Base-by-base conservation (phyloP, 176 grass and related monocot genomes). In the Carex kokanica region DNA sequence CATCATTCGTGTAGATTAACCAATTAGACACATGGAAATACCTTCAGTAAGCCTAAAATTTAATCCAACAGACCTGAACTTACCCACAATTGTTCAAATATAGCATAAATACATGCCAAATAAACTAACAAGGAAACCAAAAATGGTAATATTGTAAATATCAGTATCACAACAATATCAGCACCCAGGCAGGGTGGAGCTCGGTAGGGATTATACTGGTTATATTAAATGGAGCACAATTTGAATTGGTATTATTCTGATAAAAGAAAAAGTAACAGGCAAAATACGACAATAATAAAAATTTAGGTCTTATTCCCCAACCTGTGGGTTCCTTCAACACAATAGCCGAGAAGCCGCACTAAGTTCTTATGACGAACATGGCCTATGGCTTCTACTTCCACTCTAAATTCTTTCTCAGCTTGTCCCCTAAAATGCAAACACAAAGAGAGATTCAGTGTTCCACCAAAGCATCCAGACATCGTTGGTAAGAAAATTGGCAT, bases 361-460 rank as follows among this genome's bases (percentile, higher is more conserved):
- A 99, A 87, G 87, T 99, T 99, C 78, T 92, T 96, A 74, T 99
- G 97, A 29, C 93, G 88, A 80, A 99, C 97, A 82, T 95, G 93
- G 72, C 97, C 97, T 1, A 96, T 95, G 38, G 97, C 97, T 93
- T 99, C 97, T 75, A 96, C 97, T 93, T 99, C 97, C 23, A 96
- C 93, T 80, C 85, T 90, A 74, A 99, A 99, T 84, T 99, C 97
- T 74, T 93, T 96, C 85, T 99, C 97, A 65, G 97, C 93, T 78
- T 99, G 97, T 3, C 97, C 97, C 79, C 97, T 99, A 85, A 43
- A 73, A 78, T 59, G 82, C 23, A 87, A 83, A 64, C 63, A 45
- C 78, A 87, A 10, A 14, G 20, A 58, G 59, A 27, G 41, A 74
- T 15, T 74, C 43, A 74, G 23, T 74, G 21, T 53, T 51, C 71